phyloP scores from a whole-genome alignment of 768 basidiomycete species.

The Mycena crocata region DNA sequence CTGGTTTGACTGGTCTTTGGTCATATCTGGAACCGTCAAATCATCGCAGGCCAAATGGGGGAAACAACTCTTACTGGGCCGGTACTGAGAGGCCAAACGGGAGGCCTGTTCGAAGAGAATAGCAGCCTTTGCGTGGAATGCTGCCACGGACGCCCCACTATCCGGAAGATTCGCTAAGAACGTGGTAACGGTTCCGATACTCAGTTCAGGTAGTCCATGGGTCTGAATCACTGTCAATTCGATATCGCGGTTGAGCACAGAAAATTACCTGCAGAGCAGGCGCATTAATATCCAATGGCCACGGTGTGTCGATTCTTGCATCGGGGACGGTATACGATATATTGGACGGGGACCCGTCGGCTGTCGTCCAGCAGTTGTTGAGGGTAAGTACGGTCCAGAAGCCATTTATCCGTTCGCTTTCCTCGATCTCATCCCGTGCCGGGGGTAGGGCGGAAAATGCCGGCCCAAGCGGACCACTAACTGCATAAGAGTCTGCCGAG shows the following conservation, averaged over 20 bases:
- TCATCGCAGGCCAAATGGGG: not conserved
- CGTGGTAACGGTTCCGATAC: constrained; percentile 24
- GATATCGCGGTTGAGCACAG: not conserved
- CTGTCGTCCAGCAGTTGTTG: constrained; percentile 49
- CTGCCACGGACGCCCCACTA: constrained; percentile 8
- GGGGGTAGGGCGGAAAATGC: constrained; percentile 39
- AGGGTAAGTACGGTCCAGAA: constrained; percentile 50
- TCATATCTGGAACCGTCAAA: constrained; percentile 30
- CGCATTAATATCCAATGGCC: constrained; percentile 48
- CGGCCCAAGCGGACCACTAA: constrained; percentile 19
- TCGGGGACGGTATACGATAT: constrained; percentile 43
- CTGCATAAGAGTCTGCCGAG: constrained; percentile 20
- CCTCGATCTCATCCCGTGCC: constrained; percentile 46
- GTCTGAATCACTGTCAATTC: constrained; percentile 18
- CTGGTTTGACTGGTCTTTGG: constrained; percentile 32
- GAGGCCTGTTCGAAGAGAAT: constrained; percentile 45
- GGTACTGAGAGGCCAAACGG: constrained; percentile 32
- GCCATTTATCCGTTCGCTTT: constrained; percentile 41
- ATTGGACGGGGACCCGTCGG: constrained; percentile 43
- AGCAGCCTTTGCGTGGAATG: constrained; percentile 20
- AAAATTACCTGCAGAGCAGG: constrained; percentile 14
- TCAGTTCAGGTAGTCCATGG: constrained; percentile 6
- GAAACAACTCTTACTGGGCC: constrained; percentile 33
- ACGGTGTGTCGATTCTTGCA: constrained; percentile 50
- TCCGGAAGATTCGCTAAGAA: constrained; percentile 22